These are phyloP conservation scores for Tothia fuscella DNA, from an alignment of 2,329 filamentous ascomycete genomes.

Conservation along the genomic window DNA sequence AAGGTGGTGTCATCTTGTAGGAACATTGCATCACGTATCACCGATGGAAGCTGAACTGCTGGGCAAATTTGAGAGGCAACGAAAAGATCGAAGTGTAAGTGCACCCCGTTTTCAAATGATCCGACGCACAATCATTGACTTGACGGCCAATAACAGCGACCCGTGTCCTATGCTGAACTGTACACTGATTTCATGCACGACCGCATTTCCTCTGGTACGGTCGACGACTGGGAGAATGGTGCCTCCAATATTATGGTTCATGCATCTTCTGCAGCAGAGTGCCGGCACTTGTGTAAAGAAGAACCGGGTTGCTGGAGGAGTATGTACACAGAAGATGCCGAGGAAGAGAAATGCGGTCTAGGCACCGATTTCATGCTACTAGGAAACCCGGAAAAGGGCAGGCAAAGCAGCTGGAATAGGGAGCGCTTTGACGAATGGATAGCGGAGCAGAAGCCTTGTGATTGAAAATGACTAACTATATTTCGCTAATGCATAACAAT, in stretches of 20 bases:
- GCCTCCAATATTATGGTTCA: not conserved
- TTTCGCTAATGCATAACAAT: no score
- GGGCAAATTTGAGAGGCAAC: not conserved
- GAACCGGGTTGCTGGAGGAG: not conserved
- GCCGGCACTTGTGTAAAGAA: slow-evolving; percentile 1
- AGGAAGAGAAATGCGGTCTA: slow-evolving; percentile 4
- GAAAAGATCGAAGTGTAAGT: not conserved
- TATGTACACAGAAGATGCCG: no score
- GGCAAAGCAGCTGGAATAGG: slow-evolving; percentile 9
- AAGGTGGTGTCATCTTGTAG: slow-evolving; percentile 7
- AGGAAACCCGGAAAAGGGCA: not conserved
- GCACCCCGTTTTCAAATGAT: not conserved
- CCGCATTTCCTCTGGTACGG: not conserved
- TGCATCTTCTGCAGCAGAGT: not conserved
- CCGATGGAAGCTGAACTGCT: not conserved
- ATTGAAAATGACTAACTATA: no score
- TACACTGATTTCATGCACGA: slow-evolving; percentile 4
- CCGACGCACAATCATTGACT: not conserved
- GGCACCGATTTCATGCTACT: slow-evolving; percentile 1
- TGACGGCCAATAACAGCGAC: not conserved
- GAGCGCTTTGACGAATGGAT: slow-evolving; percentile 1
- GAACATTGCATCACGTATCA: slow-evolving; percentile 6
- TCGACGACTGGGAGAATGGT: slow-evolving; percentile 8
- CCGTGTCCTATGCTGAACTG: not conserved
- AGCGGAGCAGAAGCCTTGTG: no score